Evolutionary conservation across 352 stramenopile species (phyloP).

Genomic region (Salisapilia sapeloensis): DNA sequence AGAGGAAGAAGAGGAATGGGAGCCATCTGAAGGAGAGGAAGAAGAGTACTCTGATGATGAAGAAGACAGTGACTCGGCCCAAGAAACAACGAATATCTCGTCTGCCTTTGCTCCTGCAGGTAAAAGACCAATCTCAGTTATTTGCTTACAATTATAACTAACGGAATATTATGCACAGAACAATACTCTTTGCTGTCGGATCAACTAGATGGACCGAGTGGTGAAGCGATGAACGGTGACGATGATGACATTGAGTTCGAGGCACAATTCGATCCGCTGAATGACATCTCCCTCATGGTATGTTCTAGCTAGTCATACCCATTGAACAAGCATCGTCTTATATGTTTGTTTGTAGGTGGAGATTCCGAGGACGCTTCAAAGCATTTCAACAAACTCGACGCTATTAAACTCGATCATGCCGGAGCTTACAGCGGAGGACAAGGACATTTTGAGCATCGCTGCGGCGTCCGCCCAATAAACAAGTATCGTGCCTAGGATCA

Average conservation of each 20-base stretch:
- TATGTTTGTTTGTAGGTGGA: slow-evolving; percentile 15
- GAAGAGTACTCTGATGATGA: slow-evolving; percentile 55
- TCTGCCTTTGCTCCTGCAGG: slow-evolving; percentile 60
- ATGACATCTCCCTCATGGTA: slow-evolving; percentile 68
- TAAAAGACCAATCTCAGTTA: slow-evolving; percentile 6
- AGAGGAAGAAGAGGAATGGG: slow-evolving; percentile 55
- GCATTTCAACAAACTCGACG: slow-evolving; percentile 21
- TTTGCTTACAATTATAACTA: neutral
- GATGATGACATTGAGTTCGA: slow-evolving; percentile 51
- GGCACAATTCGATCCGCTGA: slow-evolving; percentile 61
- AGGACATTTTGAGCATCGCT: slow-evolving; percentile 35
- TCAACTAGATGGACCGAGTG: slow-evolving; percentile 19
- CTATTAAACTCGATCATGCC: slow-evolving; percentile 45
- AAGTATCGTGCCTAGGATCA: no score
- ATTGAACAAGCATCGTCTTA: no score
- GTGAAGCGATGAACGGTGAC: slow-evolving; percentile 13
- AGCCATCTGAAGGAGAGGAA: slow-evolving; percentile 24
- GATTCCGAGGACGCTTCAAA: slow-evolving; percentile 40
- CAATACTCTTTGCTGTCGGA: slow-evolving; percentile 55
- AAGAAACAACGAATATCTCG: slow-evolving; percentile 7
- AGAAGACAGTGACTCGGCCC: slow-evolving; percentile 12
- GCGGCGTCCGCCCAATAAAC: no score
- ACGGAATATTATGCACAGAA: slow-evolving; percentile 12
- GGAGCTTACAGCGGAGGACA: slow-evolving; percentile 46
- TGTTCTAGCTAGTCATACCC: neutral